Evolutionary conservation across 1,139 yeast species (phyloP), one percentile per base, ranked within the genome.

Genomic region (Suhomyces yuchorum): DNA sequence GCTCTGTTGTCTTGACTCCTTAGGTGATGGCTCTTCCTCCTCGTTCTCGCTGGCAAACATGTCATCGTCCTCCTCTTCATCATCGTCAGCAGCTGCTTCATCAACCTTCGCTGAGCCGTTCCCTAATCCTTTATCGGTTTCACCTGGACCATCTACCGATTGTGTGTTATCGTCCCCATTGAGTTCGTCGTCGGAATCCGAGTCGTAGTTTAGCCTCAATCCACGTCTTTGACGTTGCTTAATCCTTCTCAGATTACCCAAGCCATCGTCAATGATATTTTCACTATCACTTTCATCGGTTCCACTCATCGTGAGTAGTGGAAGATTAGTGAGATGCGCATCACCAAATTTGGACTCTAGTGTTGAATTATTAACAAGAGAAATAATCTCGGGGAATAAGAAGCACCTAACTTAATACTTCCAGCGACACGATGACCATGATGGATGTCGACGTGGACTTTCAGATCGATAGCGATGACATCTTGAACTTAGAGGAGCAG

Each of bases 401-500:
- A n/a, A n/a, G 23, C 20, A 18, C 37, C 11, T 7, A 23, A 9
- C 9, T 8, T 23, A 8, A 9, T 7, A 23, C 5, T 8, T 12
- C 9, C 26, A 14, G 20, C 17, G 18, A 7, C 3, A 17, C 8
- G 3, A 39, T 30, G 42, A 20, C 42, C 6, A 19, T 20, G 15
- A 44, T 44, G 47, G 47, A 44, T 8, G 43, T 44, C 17, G 43
- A 44, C 19, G 15, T 28, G 11, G 47, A 47, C 33, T 46, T 47
- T 20, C 66, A 59, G 38, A 59, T 68, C 32, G 76, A 73, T 57
- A 60, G 75, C 37, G 86, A 81, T 43, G 77, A 70, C 20, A 69
- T 80, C n/a, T 64, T 82, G 34, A 71, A 78, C 51, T 60, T 81
- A 19, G 87, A 83, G 56, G 76, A 80, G 37, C 67, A 75, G 62